A percentile compares a stretch with the other conserved stretches of the same genome.
phyloP scores from a whole-genome alignment of 1,139 yeast species.

The Zygosaccharomyces pseudobailii region DNA sequence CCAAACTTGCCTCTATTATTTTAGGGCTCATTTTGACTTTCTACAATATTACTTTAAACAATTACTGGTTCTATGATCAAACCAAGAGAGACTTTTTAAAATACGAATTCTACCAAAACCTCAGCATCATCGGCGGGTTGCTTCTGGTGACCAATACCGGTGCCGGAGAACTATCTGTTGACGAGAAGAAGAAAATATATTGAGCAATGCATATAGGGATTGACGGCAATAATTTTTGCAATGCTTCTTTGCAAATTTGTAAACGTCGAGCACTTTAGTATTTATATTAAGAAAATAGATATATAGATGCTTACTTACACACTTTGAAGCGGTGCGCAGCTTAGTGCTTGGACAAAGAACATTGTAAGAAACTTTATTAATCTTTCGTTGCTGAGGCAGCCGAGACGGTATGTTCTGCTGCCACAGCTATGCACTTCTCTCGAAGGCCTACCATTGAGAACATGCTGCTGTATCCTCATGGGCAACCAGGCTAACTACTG shows the following conservation, averaged over 20 bases:
- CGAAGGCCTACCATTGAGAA: too few relatives aligned
- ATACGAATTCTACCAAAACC: conserved; percentile 91
- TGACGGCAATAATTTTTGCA: neutral
- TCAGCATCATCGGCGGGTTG: conserved; percentile 92
- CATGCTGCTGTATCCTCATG: too few relatives aligned
- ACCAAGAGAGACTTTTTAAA: conserved; percentile 81
- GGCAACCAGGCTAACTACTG: too few relatives aligned
- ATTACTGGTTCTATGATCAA: conserved; percentile 77
- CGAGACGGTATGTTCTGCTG: too few relatives aligned
- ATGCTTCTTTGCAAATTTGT: neutral
- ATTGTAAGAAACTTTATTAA: too few relatives aligned
- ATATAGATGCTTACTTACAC: too few relatives aligned
- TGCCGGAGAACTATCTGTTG: conserved; percentile 91
- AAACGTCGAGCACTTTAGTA: neutral
- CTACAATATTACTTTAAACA: conserved; percentile 77
- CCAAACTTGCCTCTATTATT: conserved; percentile 80
- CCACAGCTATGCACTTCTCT: too few relatives aligned
- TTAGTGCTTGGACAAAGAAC: too few relatives aligned
- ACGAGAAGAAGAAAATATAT: conserved; percentile 93
- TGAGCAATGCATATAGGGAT: conserved; percentile 31
- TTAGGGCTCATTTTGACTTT: conserved; percentile 68
- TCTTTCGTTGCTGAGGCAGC: too few relatives aligned
- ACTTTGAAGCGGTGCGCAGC: too few relatives aligned
- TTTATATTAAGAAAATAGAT: neutral
- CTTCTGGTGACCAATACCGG: conserved; percentile 90